A percentile compares a stretch with the other conserved stretches of the same genome.
Conservation (phyloP, 345 rosid genomes). For the Bruguiera sexangula region DNA sequence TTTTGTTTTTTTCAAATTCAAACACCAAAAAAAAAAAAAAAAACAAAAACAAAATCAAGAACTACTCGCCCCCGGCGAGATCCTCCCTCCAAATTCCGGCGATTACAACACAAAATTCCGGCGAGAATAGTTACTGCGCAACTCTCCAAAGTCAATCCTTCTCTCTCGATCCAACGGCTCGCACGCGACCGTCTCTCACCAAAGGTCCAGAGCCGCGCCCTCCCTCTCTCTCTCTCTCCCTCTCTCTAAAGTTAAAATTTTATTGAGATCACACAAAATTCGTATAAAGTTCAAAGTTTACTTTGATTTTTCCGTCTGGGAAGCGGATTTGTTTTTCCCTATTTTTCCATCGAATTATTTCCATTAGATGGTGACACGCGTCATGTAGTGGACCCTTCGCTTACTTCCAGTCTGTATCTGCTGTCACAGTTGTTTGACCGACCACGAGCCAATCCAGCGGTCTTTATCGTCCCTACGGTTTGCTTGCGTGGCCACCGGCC, state of each 20-base stretch:
- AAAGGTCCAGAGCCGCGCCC: background rate
- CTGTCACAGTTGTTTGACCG: constrained; percentile 26
- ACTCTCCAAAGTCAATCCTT: background rate
- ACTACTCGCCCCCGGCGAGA: constrained; percentile 20
- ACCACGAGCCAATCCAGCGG: constrained; percentile 34
- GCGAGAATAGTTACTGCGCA: constrained; percentile 10
- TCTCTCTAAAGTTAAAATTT: background rate
- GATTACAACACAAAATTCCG: constrained; percentile 35
- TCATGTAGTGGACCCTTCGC: background rate
- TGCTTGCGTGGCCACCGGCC: constrained; percentile 2
- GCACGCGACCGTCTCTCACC: constrained; percentile 24
- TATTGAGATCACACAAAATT: constrained; percentile 1
- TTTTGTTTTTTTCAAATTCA: background rate
- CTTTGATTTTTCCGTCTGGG: background rate
- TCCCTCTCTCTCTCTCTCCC: constrained; percentile 11
- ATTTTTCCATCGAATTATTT: constrained; percentile 7
- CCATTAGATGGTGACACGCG: constrained; percentile 20
- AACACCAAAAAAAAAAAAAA: background rate
- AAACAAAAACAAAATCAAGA: constrained; percentile 2
- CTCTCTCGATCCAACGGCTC: constrained; percentile 21
- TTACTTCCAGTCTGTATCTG: constrained; percentile 11
- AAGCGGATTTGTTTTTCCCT: background rate
- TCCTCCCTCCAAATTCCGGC: constrained; percentile 25
- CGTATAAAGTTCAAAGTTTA: background rate
- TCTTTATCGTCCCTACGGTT: constrained; percentile 15